These are phyloP conservation scores for Chaetomium strumarium DNA, from an alignment of 2,329 filamentous ascomycete genomes.

Conservation along the genomic window DNA sequence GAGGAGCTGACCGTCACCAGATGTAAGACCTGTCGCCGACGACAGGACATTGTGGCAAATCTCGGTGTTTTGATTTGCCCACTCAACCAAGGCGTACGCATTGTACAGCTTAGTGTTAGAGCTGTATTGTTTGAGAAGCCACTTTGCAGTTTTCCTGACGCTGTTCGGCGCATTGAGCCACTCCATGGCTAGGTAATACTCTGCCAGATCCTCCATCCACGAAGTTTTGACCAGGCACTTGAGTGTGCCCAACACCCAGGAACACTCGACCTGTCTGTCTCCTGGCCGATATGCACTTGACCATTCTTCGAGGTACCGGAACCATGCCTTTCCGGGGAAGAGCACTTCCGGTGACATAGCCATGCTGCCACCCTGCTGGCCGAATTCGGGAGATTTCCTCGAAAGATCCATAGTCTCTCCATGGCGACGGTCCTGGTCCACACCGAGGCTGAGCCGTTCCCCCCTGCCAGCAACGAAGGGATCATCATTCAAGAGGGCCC, in stretches of 20 bases:
- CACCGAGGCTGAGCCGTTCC: conserved; percentile 26
- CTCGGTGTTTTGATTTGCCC: conserved; percentile 47
- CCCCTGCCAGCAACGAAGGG: conserved; percentile 41
- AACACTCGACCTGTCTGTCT: conserved; percentile 33
- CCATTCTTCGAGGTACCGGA: conserved; percentile 34
- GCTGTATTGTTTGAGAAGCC: conserved; percentile 62
- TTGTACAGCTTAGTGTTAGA: conserved; percentile 67
- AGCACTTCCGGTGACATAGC: conserved; percentile 45
- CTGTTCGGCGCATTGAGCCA: conserved; percentile 46
- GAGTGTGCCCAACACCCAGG: conserved; percentile 49
- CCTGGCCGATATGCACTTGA: conserved; percentile 17
- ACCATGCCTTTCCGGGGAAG: conserved; percentile 44
- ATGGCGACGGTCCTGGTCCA: not conserved
- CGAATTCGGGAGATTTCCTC: conserved; percentile 27
- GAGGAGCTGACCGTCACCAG: conserved; percentile 49
- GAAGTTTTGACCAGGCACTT: conserved; percentile 47
- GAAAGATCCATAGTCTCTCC: conserved; percentile 8
- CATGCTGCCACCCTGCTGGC: conserved; percentile 27
- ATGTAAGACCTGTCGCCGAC: conserved; percentile 52
- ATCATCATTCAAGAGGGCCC: conserved; percentile 49
- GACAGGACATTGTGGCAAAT: conserved; percentile 59
- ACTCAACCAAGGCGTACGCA: conserved; percentile 70
- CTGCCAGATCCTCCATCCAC: conserved; percentile 50
- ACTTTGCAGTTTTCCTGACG: conserved; percentile 66
- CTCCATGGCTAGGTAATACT: conserved; percentile 66